These are phyloP conservation scores for Coniochaeta prunicola DNA, from an alignment of 2,329 filamentous ascomycete species.

Conservation along the genomic window DNA sequence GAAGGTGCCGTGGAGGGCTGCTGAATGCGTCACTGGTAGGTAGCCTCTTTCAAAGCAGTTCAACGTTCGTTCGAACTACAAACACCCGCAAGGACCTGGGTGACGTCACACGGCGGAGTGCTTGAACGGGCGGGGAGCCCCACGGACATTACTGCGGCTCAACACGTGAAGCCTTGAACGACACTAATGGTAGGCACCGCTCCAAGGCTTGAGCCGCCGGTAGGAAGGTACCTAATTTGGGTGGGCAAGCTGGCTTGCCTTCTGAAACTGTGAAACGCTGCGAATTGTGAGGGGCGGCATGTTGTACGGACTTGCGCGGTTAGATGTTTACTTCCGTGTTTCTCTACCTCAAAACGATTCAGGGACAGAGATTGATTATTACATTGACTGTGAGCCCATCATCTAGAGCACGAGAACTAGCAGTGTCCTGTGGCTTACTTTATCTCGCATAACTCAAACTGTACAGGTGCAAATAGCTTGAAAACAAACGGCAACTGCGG, in stretches of 20 bases:
- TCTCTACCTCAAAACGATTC: too few species aligned
- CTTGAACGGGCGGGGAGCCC: not conserved
- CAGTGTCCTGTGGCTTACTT: too few species aligned
- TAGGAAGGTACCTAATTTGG: not conserved
- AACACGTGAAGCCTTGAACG: not conserved
- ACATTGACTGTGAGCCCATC: too few species aligned
- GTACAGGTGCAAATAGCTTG: not conserved
- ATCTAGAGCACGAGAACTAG: too few species aligned
- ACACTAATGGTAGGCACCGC: not conserved
- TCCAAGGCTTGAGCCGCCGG: not conserved
- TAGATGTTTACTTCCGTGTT: too few species aligned
- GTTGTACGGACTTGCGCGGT: too few species aligned
- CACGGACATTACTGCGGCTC: not conserved
- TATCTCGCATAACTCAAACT: too few species aligned
- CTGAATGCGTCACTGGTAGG: not conserved
- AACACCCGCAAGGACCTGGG: not conserved
- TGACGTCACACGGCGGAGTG: not conserved
- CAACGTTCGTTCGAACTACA: not conserved
- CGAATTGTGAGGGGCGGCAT: too few species aligned
- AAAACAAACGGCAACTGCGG: not conserved
- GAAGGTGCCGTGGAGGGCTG: not conserved
- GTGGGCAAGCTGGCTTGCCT: too few species aligned
- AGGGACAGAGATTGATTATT: too few species aligned
- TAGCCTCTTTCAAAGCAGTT: not conserved
- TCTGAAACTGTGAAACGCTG: too few species aligned